Conservation (phyloP, 495 filamentous ascomycete species). For the Daldinia concentrica region DNA sequence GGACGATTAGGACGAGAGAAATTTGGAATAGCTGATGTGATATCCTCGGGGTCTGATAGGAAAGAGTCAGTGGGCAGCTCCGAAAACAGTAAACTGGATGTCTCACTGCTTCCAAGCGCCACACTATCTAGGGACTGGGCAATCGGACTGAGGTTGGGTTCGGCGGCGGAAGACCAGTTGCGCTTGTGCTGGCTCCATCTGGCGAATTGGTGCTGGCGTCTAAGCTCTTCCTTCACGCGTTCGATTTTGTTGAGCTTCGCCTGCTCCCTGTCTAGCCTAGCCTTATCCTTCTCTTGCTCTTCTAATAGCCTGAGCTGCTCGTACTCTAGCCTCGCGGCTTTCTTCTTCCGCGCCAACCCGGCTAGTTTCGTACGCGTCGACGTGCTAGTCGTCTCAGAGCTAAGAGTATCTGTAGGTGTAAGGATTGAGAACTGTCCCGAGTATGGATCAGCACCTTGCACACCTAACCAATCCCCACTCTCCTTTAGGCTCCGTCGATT, state of each 20-base stretch:
- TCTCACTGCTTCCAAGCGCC: conserved; percentile 45
- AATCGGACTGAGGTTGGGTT: conserved; percentile 58
- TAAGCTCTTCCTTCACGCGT: conserved; percentile 48
- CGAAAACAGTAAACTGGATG: conserved; percentile 29
- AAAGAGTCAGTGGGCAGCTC: conserved; percentile 33
- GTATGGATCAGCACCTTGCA: conserved; percentile 63
- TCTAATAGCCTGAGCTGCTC: conserved; percentile 43
- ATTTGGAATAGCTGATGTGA: conserved; percentile 16
- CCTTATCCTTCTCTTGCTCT: conserved; percentile 43
- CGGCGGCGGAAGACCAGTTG: conserved; percentile 60
- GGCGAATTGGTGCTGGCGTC: conserved; percentile 45
- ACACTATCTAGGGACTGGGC: conserved; percentile 51
- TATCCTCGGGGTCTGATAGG: conserved; percentile 26
- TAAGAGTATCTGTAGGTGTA: conserved; percentile 51
- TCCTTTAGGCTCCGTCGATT: conserved; percentile 52
- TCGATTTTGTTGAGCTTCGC: conserved; percentile 47
- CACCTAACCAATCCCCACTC: conserved; percentile 63
- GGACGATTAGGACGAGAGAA: conserved; percentile 41
- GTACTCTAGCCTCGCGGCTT: conserved; percentile 46
- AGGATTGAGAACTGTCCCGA: conserved; percentile 60
- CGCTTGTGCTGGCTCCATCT: conserved; percentile 54
- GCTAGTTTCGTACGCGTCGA: conserved; percentile 40
- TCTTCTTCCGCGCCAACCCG: conserved; percentile 42
- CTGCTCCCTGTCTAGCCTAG: conserved; percentile 43
- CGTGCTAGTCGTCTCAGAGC: conserved; percentile 36